Conservation (phyloP, 495 filamentous ascomycete species). For the Achaetomiella virescens region DNA sequence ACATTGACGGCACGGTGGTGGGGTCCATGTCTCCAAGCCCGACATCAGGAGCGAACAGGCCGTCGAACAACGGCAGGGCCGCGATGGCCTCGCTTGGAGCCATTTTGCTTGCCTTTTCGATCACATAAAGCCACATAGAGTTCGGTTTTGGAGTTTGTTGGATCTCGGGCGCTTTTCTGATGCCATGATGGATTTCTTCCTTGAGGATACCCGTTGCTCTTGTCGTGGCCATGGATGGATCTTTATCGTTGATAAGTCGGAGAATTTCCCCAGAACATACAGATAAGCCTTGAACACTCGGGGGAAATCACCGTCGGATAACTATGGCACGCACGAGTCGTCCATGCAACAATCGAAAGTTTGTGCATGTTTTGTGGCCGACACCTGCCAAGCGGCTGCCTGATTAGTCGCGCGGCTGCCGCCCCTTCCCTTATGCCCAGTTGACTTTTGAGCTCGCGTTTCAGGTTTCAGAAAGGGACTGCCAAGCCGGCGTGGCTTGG, state of each 20-base stretch:
- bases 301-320: no score
- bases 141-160: neutral
- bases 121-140: neutral
- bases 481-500: conserved; percentile 9
- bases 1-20: conserved; percentile 20
- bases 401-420: conserved; percentile 5
- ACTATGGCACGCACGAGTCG: no score
- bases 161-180: neutral
- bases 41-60: conserved; percentile 7
- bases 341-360: no score
- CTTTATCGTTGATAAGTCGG: no score
- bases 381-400: neutral
- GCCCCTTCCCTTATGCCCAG: neutral
- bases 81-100: neutral
- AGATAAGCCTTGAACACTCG: no score
- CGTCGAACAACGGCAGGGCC: neutral
- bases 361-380: no score
- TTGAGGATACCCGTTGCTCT: neutral
- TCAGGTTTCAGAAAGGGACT: conserved; percentile 10
- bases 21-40: conserved; percentile 6
- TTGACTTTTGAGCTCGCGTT: conserved; percentile 7
- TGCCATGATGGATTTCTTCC: neutral
- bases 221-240: neutral
- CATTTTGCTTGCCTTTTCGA: neutral
- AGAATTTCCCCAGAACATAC: no score